Evolutionary conservation across 2,329 filamentous ascomycete species (phyloP).

Genomic region (Ophiostoma sp.): DNA sequence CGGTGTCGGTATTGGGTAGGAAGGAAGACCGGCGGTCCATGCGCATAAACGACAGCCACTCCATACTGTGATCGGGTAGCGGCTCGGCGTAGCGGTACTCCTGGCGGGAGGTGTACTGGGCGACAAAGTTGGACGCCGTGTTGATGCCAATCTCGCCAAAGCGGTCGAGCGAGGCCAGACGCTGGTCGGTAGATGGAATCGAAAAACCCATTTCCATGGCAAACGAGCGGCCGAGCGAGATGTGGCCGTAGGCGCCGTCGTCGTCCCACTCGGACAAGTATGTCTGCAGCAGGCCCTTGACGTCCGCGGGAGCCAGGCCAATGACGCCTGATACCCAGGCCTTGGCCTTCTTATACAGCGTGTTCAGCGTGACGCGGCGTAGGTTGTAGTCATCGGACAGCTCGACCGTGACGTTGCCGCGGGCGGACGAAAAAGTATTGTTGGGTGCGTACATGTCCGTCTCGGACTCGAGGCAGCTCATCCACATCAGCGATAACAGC

Average conservation of each 20-base stretch:
- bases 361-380: slow-evolving; percentile 75
- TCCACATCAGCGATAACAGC: slow-evolving; percentile 91
- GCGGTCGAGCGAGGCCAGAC: slow-evolving; percentile 76
- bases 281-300: slow-evolving; percentile 93
- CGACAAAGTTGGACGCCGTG: slow-evolving; percentile 91
- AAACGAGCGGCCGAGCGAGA: slow-evolving; percentile 90
- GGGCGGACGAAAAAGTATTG: slow-evolving; percentile 73
- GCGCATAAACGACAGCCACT: slow-evolving; percentile 63
- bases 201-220: slow-evolving; percentile 87
- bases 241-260: slow-evolving; percentile 84
- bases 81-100: slow-evolving; percentile 88
- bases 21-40: slow-evolving; percentile 55
- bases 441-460: slow-evolving; percentile 90
- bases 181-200: slow-evolving; percentile 83
- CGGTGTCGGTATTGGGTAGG: slow-evolving; percentile 51
- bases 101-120: slow-evolving; percentile 94
- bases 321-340: slow-evolving; percentile 79
- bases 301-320: slow-evolving; percentile 82
- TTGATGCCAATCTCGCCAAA: slow-evolving; percentile 76
- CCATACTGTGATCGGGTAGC: slow-evolving; percentile 65
- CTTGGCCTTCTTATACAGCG: slow-evolving; percentile 73
- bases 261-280: slow-evolving; percentile 95
- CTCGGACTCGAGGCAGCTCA: slow-evolving; percentile 88
- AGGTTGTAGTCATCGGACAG: slow-evolving; percentile 92
- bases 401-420: slow-evolving; percentile 78